Evolutionary conservation across 163 green algal genomes (phyloP).

Genomic region (Scenedesmus sp.): DNA sequence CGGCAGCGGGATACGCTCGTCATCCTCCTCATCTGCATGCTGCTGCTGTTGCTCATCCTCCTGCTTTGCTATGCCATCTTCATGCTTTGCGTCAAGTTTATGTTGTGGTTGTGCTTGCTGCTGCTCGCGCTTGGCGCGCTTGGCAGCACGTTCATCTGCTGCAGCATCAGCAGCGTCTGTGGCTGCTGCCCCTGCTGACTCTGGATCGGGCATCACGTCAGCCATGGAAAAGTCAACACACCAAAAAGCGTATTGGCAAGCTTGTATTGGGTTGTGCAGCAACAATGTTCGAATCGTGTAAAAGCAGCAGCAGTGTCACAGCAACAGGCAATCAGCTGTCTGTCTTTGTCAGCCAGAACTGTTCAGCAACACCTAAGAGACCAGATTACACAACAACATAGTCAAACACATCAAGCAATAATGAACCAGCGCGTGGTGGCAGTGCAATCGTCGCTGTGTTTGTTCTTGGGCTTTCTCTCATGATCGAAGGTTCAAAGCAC

Average conservation of each 20-base stretch:
- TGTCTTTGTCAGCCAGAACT: not conserved
- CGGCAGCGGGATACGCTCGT: slow-evolving; percentile 59
- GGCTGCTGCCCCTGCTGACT: not conserved
- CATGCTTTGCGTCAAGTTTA: slow-evolving; percentile 3
- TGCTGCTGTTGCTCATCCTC: slow-evolving; percentile 12
- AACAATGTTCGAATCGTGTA: not conserved
- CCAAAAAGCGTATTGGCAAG: not conserved
- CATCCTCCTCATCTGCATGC: slow-evolving; percentile 54
- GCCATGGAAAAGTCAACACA: not conserved
- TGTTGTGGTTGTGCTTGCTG: not conserved
- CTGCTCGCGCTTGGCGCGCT: slow-evolving; percentile 35
- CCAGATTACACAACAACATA: not conserved
- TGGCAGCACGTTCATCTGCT: slow-evolving; percentile 15
- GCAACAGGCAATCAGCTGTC: not conserved
- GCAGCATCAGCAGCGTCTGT: slow-evolving; percentile 2
- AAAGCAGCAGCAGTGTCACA: not conserved
- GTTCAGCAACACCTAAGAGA: not conserved
- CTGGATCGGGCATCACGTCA: slow-evolving; percentile 1
- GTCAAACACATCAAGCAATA: not conserved
- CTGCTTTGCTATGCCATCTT: slow-evolving; percentile 17
- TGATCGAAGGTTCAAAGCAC: not conserved
- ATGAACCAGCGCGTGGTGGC: not conserved
- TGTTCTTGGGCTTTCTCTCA: not conserved
- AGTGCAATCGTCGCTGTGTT: not conserved
- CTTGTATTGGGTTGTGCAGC: not conserved